Conservation (phyloP, 306 rosid genomes). For the Medicago lupulina region DNA sequence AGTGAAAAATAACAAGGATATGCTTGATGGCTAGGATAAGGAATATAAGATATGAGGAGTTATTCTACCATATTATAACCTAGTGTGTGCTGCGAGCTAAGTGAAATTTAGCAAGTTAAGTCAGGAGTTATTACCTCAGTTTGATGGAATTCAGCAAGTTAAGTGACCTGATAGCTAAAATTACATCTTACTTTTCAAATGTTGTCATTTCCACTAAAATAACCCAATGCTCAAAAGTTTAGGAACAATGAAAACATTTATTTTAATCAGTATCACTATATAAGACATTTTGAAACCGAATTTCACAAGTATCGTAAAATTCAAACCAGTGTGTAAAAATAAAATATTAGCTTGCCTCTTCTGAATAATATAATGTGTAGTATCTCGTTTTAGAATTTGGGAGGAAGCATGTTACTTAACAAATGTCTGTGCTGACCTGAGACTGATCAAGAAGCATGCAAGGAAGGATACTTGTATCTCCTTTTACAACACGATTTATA, state of each 20-base stretch:
- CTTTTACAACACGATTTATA: too few species aligned
- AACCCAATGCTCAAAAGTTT: neutral
- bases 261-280: constrained; percentile 6
- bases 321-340: too few species aligned
- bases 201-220: constrained; percentile 27
- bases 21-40: constrained; percentile 2
- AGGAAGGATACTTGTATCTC: too few species aligned
- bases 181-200: neutral
- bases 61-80: neutral
- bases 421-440: too few species aligned
- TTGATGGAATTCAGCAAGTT: constrained; percentile 11
- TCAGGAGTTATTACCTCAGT: neutral
- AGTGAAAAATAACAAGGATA: constrained; percentile 2
- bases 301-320: neutral
- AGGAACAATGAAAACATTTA: neutral
- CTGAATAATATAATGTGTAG: too few species aligned
- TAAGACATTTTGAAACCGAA: neutral
- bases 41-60: neutral
- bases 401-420: too few species aligned
- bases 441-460: too few species aligned
- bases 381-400: too few species aligned
- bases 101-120: too few species aligned
- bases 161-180: constrained; percentile 10
- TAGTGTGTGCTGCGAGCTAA: neutral
- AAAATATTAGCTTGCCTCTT: too few species aligned